Conservation (phyloP, 805 yeast species). For the Candida nitratophila region DNA sequence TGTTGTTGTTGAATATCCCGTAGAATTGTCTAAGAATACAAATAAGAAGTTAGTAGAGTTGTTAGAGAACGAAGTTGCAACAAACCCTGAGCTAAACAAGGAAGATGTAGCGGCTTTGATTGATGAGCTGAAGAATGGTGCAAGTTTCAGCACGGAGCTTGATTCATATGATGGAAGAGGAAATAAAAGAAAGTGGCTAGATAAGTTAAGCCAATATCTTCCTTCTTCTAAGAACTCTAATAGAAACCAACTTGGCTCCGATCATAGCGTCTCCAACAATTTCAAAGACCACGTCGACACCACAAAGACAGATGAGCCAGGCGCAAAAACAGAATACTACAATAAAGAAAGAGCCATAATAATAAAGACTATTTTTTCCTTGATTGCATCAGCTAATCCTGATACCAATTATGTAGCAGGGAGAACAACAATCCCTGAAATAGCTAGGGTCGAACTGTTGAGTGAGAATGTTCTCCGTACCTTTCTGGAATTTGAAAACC, state of each 20-base stretch:
- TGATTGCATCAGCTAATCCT: slow-evolving; percentile 13
- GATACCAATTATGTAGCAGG: slow-evolving; percentile 4
- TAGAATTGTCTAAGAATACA: neutral
- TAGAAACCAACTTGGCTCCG: no score
- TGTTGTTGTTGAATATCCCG: neutral
- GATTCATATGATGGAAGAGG: neutral
- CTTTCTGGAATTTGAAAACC: slow-evolving; percentile 32
- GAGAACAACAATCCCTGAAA: slow-evolving; percentile 7
- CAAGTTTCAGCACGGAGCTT: neutral
- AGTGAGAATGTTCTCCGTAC: slow-evolving; percentile 10
- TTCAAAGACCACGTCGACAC: neutral
- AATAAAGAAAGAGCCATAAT: slow-evolving; percentile 8
- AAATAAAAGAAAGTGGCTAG: neutral
- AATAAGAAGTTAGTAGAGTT: neutral
- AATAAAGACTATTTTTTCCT: slow-evolving; percentile 15
- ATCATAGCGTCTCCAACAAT: no score
- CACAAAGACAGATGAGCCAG: neutral
- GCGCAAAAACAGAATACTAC: neutral
- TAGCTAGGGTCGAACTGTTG: slow-evolving; percentile 5
- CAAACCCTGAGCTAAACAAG: neutral
- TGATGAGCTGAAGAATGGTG: neutral
- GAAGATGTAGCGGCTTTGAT: neutral
- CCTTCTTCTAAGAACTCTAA: no score
- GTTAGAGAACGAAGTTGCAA: neutral
- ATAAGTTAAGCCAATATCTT: no score